Percentiles rank a stretch among this genome's conserved stretches.
Conservation (phyloP, 352 stramenopile species). For the Globisporangium paroecandrum region DNA sequence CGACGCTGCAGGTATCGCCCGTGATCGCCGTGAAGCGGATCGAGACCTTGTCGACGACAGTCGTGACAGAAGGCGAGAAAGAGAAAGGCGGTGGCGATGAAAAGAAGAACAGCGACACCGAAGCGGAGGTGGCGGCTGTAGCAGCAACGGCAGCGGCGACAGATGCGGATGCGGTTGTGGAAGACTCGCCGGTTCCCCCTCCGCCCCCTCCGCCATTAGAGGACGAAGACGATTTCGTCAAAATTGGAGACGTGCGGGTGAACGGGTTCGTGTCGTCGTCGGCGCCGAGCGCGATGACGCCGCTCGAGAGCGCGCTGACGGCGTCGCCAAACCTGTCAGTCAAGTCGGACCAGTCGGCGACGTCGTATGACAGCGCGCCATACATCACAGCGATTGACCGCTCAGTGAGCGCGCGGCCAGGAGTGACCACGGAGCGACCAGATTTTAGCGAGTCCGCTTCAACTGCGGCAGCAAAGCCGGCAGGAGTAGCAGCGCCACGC, state of each 20-base stretch:
- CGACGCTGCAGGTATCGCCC: conserved; percentile 11
- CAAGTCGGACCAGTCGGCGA: conserved; percentile 30
- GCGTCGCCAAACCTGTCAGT: conserved; percentile 29
- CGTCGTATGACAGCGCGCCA: conserved; percentile 41
- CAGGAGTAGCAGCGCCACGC: conserved; percentile 17
- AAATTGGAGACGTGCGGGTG: conserved; percentile 6
- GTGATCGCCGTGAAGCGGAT: conserved; percentile 13
- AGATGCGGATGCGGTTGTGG: neutral
- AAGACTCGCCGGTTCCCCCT: neutral
- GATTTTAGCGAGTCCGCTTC: conserved; percentile 16
- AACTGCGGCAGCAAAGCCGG: conserved; percentile 2
- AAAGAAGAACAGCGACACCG: neutral
- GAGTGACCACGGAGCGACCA: conserved; percentile 32
- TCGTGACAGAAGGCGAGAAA: neutral
- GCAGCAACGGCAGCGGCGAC: neutral
- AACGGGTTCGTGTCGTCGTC: conserved; percentile 33
- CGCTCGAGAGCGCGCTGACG: conserved; percentile 26
- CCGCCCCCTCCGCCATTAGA: conserved; percentile 10
- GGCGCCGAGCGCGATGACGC: conserved; percentile 31
- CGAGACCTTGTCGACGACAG: neutral
- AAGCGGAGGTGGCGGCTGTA: neutral
- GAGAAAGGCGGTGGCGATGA: neutral
- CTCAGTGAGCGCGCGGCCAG: conserved; percentile 24
- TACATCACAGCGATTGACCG: conserved; percentile 44
- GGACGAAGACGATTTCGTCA: neutral